Conservation (phyloP, 768 basidiomycete genomes). For the Termitomyces sp. region DNA sequence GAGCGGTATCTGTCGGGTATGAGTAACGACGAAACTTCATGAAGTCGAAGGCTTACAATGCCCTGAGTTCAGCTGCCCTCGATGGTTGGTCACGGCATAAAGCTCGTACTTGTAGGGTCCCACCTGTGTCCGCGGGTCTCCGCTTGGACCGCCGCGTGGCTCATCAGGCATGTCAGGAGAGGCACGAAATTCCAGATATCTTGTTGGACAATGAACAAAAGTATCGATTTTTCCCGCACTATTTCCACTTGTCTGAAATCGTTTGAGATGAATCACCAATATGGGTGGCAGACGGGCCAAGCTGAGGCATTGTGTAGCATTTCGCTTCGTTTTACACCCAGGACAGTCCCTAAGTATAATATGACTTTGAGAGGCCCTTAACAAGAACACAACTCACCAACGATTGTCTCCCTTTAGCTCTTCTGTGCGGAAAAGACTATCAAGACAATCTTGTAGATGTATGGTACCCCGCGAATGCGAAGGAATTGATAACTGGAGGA, state of each 20-base stretch:
- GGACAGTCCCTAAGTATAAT: constrained; percentile 76
- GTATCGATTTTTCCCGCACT: constrained; percentile 98
- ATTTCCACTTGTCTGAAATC: constrained; percentile 85
- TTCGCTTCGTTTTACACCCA: constrained; percentile 82
- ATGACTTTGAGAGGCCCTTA: neutral
- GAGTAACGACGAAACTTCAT: constrained; percentile 1
- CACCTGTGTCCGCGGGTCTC: constrained; percentile 77
- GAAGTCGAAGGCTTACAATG: constrained; percentile 66
- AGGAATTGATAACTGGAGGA: constrained; percentile 87
- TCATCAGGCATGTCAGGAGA: constrained; percentile 76
- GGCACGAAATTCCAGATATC: constrained; percentile 33
- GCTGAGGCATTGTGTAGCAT: constrained; percentile 81
- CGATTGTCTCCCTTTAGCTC: constrained; percentile 90
- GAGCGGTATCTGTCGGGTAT: constrained; percentile 73
- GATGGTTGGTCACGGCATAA: constrained; percentile 95
- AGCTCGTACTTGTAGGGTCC: constrained; percentile 92
- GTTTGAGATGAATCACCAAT: constrained; percentile 86
- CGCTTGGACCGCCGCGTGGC: constrained; percentile 24
- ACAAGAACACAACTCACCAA: constrained; percentile 50
- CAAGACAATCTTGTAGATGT: constrained; percentile 74
- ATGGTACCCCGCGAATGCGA: constrained; percentile 45
- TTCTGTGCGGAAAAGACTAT: constrained; percentile 87
- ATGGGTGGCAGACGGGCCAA: constrained; percentile 92
- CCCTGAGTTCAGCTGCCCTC: constrained; percentile 88
- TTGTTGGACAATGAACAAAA: constrained; percentile 83